These are phyloP conservation scores for Cyathus olla DNA, from an alignment of 1,284 basidiomycete species.

Conservation along the genomic window DNA sequence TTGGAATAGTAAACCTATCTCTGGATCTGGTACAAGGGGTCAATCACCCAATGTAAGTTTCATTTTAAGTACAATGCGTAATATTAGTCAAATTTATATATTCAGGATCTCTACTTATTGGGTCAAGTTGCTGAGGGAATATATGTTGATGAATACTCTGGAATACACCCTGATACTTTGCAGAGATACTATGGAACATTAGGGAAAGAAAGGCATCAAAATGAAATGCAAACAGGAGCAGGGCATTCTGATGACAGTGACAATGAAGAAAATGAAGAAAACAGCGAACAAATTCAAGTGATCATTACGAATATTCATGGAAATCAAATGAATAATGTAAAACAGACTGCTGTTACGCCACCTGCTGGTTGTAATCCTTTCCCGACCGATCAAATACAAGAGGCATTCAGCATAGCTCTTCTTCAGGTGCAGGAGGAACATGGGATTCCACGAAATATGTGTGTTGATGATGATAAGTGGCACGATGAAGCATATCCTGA, in stretches of 20 bases:
- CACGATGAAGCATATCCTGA: slow-evolving; percentile 21
- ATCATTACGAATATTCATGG: not conserved
- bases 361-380: slow-evolving; percentile 7
- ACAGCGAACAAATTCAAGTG: not conserved
- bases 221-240: not conserved
- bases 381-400: not conserved
- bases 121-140: not conserved
- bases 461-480: slow-evolving; percentile 27
- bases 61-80: not conserved
- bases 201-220: not conserved
- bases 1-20: slow-evolving; percentile 54
- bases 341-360: not conserved
- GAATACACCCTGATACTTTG: not conserved
- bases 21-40: slow-evolving; percentile 24
- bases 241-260: not conserved
- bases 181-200: not conserved
- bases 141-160: not conserved
- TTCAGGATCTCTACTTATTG: slow-evolving; percentile 38
- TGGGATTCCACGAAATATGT: slow-evolving; percentile 25
- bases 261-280: not conserved
- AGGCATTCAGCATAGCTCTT: too few species aligned
- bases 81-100: not conserved
- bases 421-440: slow-evolving; percentile 4
- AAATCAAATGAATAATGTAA: too few species aligned
- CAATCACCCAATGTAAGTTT: slow-evolving; percentile 35